These are phyloP conservation scores for Metarhizium guizhouense DNA, from an alignment of 2,329 filamentous ascomycete species.

Conservation along the genomic window DNA sequence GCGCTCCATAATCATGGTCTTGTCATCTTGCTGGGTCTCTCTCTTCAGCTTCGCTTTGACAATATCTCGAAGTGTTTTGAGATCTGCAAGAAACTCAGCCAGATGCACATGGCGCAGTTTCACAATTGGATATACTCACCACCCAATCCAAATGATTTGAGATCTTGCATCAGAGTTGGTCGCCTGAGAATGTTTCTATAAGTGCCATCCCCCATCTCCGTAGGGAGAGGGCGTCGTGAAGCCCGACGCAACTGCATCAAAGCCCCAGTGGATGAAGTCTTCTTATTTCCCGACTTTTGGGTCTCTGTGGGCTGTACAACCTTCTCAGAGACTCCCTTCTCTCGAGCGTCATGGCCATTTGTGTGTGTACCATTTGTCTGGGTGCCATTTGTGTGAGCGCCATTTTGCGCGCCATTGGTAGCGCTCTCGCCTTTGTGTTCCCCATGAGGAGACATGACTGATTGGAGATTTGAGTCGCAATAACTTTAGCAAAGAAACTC, in stretches of 20 bases:
- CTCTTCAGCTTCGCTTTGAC: conserved; percentile 55
- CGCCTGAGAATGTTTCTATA: conserved; percentile 41
- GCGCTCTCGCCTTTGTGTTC: neutral
- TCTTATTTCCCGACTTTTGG: conserved; percentile 4
- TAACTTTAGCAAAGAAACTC: neutral
- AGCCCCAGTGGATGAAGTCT: conserved; percentile 9
- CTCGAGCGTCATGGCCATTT: conserved; percentile 10
- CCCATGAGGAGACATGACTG: neutral
- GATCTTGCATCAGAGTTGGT: conserved; percentile 44
- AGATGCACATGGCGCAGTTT: neutral
- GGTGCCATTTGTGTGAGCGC: conserved; percentile 11
- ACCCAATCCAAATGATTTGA: conserved; percentile 43
- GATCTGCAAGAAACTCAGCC: conserved; percentile 33
- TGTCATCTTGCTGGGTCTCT: conserved; percentile 58
- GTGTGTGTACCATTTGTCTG: conserved; percentile 5
- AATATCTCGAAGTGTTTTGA: conserved; percentile 53
- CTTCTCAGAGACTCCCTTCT: conserved; percentile 1
- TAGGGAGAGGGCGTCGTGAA: conserved; percentile 53
- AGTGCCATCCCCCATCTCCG: conserved; percentile 52
- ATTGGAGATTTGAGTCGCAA: neutral
- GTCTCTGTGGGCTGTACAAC: neutral
- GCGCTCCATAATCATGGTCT: conserved; percentile 68
- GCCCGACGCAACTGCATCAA: conserved; percentile 30
- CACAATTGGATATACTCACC: conserved; percentile 21
- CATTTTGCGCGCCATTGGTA: conserved; percentile 12